Conservation (phyloP, 768 basidiomycete genomes). For the Suillus fuscotomentosus region DNA sequence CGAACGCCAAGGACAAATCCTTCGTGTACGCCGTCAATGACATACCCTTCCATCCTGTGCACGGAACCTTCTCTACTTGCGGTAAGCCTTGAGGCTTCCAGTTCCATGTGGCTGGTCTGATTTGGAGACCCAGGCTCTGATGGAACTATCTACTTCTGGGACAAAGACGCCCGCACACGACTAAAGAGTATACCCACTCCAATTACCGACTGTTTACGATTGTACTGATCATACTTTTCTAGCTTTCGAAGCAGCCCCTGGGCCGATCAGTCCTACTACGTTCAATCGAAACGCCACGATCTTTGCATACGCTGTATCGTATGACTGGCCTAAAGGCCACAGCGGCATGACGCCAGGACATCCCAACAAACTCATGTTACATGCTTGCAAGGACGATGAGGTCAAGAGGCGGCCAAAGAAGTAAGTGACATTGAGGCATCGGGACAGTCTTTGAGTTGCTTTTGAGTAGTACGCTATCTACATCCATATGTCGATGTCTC, state of each 20-base stretch:
- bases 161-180: constrained; percentile 88
- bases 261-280: constrained; percentile 74
- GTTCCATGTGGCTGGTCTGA: neutral
- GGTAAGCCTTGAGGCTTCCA: constrained; percentile 42
- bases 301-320: constrained; percentile 90
- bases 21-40: constrained; percentile 83
- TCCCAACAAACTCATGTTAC: constrained; percentile 81
- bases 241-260: constrained; percentile 75
- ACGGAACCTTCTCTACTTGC: constrained; percentile 84
- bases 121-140: constrained; percentile 55
- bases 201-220: neutral
- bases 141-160: constrained; percentile 91
- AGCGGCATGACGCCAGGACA: constrained; percentile 70
- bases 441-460: neutral
- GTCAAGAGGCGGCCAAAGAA: constrained; percentile 61
- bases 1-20: constrained; percentile 60
- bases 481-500: constrained; percentile 2
- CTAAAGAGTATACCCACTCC: constrained; percentile 67
- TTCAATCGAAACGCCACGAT: constrained; percentile 90
- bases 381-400: constrained; percentile 85
- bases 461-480: constrained; percentile 5
- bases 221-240: constrained; percentile 8
- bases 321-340: constrained; percentile 94
- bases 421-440: constrained; percentile 11
- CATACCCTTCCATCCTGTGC: constrained; percentile 81